Conservation (phyloP, 2,329 filamentous ascomycete species). For the Fusarium napiforme region DNA sequence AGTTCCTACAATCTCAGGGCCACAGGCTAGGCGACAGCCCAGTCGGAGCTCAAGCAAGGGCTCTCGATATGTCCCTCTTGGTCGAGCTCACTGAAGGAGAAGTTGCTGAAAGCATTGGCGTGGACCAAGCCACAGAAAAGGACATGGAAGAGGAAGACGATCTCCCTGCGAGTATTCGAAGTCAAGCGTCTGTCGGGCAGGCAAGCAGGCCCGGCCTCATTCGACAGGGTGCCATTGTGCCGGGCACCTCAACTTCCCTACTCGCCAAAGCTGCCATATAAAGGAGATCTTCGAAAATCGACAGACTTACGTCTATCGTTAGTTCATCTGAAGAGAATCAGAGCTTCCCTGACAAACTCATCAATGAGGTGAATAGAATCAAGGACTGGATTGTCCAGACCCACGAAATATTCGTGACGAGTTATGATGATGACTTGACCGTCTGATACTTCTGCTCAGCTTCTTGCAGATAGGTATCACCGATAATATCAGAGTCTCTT, state of each 20-base stretch:
- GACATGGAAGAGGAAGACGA: not conserved
- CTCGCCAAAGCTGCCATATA: not conserved
- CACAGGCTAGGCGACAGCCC: not conserved
- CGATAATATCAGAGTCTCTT: not conserved
- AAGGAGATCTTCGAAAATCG: not conserved
- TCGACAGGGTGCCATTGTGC: accelerated
- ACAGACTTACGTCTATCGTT: not conserved
- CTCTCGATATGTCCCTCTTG: not conserved
- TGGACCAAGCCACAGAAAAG: not conserved
- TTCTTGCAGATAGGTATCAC: not conserved
- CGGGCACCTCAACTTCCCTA: not conserved
- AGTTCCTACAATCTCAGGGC: not conserved
- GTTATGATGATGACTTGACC: not conserved
- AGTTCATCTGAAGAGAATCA: not conserved
- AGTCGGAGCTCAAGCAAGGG: not conserved
- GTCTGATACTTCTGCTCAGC: not conserved
- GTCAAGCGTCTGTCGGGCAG: not conserved
- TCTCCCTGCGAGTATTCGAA: not conserved
- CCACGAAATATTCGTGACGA: not conserved
- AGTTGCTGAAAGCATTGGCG: not conserved
- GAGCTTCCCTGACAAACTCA: not conserved
- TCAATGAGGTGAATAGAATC: not conserved
- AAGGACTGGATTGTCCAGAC: not conserved
- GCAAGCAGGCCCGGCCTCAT: not conserved
- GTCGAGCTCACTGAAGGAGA: not conserved